Percentiles rank a stretch among this genome's conserved stretches.
phyloP scores from a whole-genome alignment of 2,329 filamentous ascomycete species.

The Nigrospora sphaerica region DNA sequence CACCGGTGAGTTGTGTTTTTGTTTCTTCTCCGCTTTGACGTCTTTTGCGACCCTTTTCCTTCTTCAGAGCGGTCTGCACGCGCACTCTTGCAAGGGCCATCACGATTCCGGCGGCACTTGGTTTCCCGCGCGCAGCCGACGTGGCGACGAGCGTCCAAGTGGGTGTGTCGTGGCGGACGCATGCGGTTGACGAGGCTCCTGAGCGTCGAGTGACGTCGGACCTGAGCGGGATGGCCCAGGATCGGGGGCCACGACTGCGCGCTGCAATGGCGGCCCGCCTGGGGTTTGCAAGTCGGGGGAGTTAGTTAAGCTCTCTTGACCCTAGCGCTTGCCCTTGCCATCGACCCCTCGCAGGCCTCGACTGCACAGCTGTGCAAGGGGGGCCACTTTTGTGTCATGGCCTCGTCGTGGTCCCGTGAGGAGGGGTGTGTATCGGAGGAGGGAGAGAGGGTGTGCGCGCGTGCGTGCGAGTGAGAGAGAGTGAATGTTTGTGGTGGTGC shows the following conservation, averaged over 20 bases:
- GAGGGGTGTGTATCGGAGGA: too few species aligned
- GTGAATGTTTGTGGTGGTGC: too few species aligned
- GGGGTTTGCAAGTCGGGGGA: slow-evolving; percentile 2
- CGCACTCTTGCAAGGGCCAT: background rate
- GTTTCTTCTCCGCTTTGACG: slow-evolving; percentile 1
- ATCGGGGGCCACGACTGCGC: slow-evolving; percentile 2
- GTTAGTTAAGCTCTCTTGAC: background rate
- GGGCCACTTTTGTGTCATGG: background rate
- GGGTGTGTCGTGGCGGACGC: background rate
- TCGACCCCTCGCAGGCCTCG: too few species aligned
- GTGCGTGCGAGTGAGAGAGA: too few species aligned
- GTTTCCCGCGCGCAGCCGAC: too few species aligned
- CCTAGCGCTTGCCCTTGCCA: too few species aligned
- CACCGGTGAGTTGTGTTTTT: slow-evolving; percentile 32
- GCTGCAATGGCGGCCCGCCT: slow-evolving; percentile 7
- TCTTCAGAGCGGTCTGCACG: background rate
- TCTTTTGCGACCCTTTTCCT: slow-evolving; percentile 1
- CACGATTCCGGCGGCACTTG: too few species aligned
- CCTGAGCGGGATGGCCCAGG: slow-evolving; percentile 5
- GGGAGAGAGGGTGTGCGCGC: too few species aligned
- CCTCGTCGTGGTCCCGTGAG: background rate
- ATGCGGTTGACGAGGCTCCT: background rate
- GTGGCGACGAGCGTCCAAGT: too few species aligned
- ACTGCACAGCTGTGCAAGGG: background rate
- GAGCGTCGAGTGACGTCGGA: background rate